Evolutionary conservation across 495 filamentous ascomycete species (phyloP), one percentile per base, ranked within the genome.

Genomic region (Aspergillus taichungensis): DNA sequence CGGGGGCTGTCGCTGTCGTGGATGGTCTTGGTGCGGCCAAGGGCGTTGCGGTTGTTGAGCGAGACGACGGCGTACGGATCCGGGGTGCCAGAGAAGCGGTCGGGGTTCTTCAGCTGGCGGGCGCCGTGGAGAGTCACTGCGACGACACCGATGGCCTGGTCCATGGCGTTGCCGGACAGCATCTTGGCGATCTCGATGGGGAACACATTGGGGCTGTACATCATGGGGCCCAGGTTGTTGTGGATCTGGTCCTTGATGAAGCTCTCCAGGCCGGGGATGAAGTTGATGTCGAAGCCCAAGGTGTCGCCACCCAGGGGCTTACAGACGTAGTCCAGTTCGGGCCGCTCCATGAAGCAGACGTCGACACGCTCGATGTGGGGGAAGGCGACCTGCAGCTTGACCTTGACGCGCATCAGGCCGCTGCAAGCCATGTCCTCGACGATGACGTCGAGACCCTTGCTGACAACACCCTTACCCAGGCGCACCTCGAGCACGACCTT

Each of bases 121-220:
- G 89, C 92, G 13, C 87, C 85, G 59, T 97, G 87, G 37, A 99
- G 73, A 13, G 89, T 96, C 46, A 99, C 73, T 11, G 88, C 89
- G 39, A 97, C 61, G 14, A 97, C 88, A 58, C 92, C 92, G 57
- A 99, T 94, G 11, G 92, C 91, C 65, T 92, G 86, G 63, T 99
- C 94, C 38, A 97, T 82, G 0, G 94, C 79, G 40, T 84, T 88
- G 47, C 92, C 92, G n/a, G 91, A 85, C 43, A 99, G 77, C 87
- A 99, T 89, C 73, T 99, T 97, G 43, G 92, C 92, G 43, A 99
- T 86, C 57, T 99, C 94, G 51, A 99, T 87, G 13, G 92, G 94
- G 76, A 97, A 99, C 29, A 94, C 89, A 55, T 97, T 95, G 6
- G 92, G 92, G 38, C 80, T 83, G 55, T 97, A 97, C 84, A 97